phyloP scores from a whole-genome alignment of 2,329 filamentous ascomycete genomes.

The Gaeumannomyces sp. region DNA sequence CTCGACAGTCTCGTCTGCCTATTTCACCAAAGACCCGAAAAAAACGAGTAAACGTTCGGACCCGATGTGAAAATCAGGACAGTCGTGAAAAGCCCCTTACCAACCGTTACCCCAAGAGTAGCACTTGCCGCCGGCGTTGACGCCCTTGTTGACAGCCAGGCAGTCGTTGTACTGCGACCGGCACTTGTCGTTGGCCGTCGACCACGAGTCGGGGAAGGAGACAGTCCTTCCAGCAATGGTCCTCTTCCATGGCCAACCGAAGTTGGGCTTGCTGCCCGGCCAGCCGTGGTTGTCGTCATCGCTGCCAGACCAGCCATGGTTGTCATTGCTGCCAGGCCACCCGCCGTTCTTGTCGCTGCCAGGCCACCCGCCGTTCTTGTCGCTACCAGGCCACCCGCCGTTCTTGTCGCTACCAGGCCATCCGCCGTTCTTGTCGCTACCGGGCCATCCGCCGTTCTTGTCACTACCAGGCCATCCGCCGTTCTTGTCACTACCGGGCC shows the following conservation, averaged over 20 bases:
- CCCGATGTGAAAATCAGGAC: too few species aligned
- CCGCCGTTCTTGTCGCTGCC: slow-evolving; percentile 9
- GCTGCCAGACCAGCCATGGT: slow-evolving; percentile 7
- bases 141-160: slow-evolving; percentile 33
- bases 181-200: slow-evolving; percentile 35
- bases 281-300: slow-evolving; percentile 9
- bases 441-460: slow-evolving; percentile 8
- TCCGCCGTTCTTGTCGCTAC: slow-evolving; percentile 9
- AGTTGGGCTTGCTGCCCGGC: not conserved
- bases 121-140: slow-evolving; percentile 34
- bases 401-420: slow-evolving; percentile 8
- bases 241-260: slow-evolving; percentile 8
- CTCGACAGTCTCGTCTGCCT: not conserved
- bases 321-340: slow-evolving; percentile 5
- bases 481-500: slow-evolving; percentile 15
- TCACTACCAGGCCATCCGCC: slow-evolving; percentile 3
- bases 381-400: slow-evolving; percentile 6
- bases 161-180: slow-evolving; percentile 44
- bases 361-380: slow-evolving; percentile 8
- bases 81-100: slow-evolving; percentile 11
- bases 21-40: not conserved
- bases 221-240: slow-evolving; percentile 14
- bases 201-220: slow-evolving; percentile 21
- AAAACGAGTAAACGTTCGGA: not conserved
- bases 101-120: slow-evolving; percentile 25